Conservation (phyloP, 176 grass and related monocot genomes). For the Phyllostachys edulis region DNA sequence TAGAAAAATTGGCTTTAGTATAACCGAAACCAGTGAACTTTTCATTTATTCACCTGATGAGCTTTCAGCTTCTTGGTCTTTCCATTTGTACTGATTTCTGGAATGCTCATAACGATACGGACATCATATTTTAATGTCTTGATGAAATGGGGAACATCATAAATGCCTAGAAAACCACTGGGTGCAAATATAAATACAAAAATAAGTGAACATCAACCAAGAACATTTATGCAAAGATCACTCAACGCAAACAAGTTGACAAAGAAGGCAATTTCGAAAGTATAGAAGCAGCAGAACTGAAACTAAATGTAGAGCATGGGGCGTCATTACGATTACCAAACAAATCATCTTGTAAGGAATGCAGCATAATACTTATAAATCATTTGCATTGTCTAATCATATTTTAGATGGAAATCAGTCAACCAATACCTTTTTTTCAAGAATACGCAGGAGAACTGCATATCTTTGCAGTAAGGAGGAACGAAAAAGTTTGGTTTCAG, state of each 20-base stretch:
- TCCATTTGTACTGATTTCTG: conserved; percentile 69
- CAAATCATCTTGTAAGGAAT: neutral
- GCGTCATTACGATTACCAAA: neutral
- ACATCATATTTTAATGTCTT: conserved; percentile 91
- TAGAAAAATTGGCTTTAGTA: neutral
- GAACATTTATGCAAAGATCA: conserved; percentile 12
- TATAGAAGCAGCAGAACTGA: neutral
- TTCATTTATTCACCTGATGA: conserved; percentile 53
- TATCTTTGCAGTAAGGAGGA: neutral
- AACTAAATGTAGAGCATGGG: neutral
- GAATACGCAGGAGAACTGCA: neutral
- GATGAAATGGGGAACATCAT: conserved; percentile 96
- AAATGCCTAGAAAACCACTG: conserved; percentile 95
- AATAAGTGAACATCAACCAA: conserved; percentile 34
- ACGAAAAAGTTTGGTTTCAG: neutral
- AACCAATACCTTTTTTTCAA: neutral
- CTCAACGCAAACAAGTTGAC: neutral
- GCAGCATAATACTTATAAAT: neutral
- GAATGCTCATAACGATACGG: conserved; percentile 67
- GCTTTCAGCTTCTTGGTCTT: conserved; percentile 95
- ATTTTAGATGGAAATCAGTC: neutral
- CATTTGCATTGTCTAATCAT: neutral
- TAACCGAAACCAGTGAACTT: conserved; percentile 10
- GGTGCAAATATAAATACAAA: conserved; percentile 42
- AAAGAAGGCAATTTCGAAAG: neutral